Percentiles rank a stretch among this genome's conserved stretches.
phyloP scores from a whole-genome alignment of 768 basidiomycete species.

The Trametes meyenii region DNA sequence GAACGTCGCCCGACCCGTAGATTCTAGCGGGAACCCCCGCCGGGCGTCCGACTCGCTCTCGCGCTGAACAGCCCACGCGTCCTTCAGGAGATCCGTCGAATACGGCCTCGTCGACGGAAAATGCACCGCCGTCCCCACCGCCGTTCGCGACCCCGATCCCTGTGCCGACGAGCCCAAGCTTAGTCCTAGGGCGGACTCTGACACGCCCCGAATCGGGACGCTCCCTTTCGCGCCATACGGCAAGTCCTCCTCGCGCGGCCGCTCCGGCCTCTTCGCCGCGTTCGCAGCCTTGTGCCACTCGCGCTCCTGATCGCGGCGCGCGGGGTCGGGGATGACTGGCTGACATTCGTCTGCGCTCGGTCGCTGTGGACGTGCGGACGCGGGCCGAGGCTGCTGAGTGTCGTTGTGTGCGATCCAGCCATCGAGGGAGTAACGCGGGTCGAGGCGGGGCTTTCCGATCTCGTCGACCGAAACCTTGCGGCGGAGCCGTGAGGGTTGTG shows the following conservation, averaged over 20 bases:
- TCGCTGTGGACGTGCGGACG: not conserved
- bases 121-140: not conserved
- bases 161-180: not conserved
- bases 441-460: slow-evolving; percentile 4
- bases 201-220: not conserved
- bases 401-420: not conserved
- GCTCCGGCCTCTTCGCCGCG: slow-evolving; percentile 10
- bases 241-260: slow-evolving; percentile 15
- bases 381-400: not conserved
- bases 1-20: not conserved
- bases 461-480: slow-evolving; percentile 16
- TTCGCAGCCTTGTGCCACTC: not conserved
- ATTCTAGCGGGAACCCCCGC: slow-evolving; percentile 1
- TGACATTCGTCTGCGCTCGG: slow-evolving; percentile 2
- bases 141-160: not conserved
- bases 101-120: not conserved
- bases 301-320: slow-evolving; percentile 1
- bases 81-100: not conserved
- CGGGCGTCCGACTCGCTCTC: not conserved
- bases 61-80: not conserved
- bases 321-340: not conserved
- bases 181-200: not conserved
- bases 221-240: slow-evolving; percentile 17
- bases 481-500: not conserved
- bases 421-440: not conserved